These are phyloP conservation scores for Bipolaris gigantea DNA, from an alignment of 2,329 filamentous ascomycete genomes.

Conservation along the genomic window DNA sequence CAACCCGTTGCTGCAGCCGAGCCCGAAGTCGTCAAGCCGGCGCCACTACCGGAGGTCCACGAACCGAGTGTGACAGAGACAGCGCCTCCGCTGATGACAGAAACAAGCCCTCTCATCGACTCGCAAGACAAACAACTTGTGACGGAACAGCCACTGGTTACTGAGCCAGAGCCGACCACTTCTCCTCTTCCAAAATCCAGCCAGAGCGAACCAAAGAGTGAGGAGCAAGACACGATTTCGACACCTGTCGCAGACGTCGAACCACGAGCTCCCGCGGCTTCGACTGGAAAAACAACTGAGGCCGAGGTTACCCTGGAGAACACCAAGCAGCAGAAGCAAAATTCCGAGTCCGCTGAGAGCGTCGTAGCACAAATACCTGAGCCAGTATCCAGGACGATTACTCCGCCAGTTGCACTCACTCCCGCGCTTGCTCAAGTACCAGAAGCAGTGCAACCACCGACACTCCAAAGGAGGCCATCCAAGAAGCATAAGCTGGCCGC, in stretches of 20 bases:
- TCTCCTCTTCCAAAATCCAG: conserved; percentile 22
- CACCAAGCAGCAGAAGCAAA: no score
- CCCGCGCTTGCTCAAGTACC: conserved; percentile 10
- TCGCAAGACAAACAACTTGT: not conserved
- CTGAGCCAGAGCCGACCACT: conserved; percentile 2
- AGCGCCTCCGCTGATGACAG: not conserved
- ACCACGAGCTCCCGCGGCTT: not conserved
- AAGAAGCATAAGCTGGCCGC: conserved; percentile 44
- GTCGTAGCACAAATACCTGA: conserved; percentile 3
- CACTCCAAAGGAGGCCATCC: conserved; percentile 42
- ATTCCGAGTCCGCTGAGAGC: not conserved
- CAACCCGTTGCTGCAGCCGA: conserved; percentile 2
- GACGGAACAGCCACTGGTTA: not conserved
- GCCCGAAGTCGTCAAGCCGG: not conserved
- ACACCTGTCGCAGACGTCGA: not conserved
- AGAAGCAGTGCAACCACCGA: conserved; percentile 17
- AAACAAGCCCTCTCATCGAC: not conserved
- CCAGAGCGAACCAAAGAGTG: conserved; percentile 38
- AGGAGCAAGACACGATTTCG: conserved; percentile 7
- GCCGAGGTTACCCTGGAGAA: no score
- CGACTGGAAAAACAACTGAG: not conserved
- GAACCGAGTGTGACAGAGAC: not conserved
- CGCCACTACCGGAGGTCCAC: not conserved
- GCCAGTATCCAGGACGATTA: not conserved
- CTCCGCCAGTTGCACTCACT: not conserved